Evolutionary conservation across 306 rosid genomes (phyloP).

Genomic region (Coriaria nepalensis): DNA sequence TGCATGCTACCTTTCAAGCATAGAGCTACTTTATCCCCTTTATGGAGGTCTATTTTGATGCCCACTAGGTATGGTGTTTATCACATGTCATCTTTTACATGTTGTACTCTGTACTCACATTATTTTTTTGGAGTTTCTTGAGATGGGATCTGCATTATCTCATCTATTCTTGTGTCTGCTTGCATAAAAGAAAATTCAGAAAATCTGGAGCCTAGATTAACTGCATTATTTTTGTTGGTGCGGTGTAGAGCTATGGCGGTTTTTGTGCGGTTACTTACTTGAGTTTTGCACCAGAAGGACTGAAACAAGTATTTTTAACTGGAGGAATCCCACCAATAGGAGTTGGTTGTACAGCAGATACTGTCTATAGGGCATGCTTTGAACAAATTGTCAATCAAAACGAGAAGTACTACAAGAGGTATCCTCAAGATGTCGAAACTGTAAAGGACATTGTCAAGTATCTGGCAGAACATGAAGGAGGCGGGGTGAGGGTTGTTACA

Average conservation of each 20-base stretch:
- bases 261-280: slow-evolving; percentile 88
- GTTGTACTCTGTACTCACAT: too few species aligned
- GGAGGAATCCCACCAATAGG: slow-evolving; percentile 95
- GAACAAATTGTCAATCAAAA: slow-evolving; percentile 56
- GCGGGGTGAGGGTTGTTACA: slow-evolving; percentile 45
- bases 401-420: slow-evolving; percentile 87
- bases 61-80: too few species aligned
- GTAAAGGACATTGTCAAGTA: slow-evolving; percentile 67
- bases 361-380: slow-evolving; percentile 61
- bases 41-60: too few species aligned
- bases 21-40: too few species aligned
- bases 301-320: slow-evolving; percentile 70
- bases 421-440: slow-evolving; percentile 68
- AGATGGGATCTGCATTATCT: too few species aligned
- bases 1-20: slow-evolving; percentile 10
- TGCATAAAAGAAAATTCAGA: too few species aligned
- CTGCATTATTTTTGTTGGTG: background rate
- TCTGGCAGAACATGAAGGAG: slow-evolving; percentile 58
- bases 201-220: background rate
- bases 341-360: slow-evolving; percentile 62
- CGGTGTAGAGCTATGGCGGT: slow-evolving; percentile 78
- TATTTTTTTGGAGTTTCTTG: too few species aligned
- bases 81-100: too few species aligned
- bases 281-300: slow-evolving; percentile 85
- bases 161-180: too few species aligned